phyloP scores from a whole-genome alignment of 2,329 filamentous ascomycete species.

The Aspergillus sp. region DNA sequence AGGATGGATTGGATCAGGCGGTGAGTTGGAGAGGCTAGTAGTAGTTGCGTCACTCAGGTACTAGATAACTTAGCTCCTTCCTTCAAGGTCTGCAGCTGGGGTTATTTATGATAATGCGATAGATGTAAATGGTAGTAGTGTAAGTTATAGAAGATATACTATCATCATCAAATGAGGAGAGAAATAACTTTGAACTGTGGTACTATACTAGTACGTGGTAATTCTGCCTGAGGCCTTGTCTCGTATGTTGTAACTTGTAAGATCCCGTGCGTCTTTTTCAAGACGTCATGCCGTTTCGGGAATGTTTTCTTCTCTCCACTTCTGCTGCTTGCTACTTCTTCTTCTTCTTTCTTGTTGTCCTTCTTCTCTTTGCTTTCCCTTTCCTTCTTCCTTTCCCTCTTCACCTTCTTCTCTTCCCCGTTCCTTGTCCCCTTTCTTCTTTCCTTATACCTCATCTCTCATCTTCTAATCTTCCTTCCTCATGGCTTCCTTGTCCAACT shows the following conservation, averaged over 20 bases:
- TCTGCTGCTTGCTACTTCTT: constrained; percentile 1
- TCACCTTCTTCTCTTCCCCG: not conserved
- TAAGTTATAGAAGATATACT: no score
- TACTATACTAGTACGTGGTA: no score
- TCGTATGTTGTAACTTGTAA: not conserved
- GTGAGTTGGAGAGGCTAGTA: no score
- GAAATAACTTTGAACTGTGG: no score
- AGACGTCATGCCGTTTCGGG: constrained; percentile 19
- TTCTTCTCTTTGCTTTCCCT: not conserved
- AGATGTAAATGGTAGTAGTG: no score
- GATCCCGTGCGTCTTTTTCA: not conserved
- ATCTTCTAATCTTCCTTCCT: constrained; percentile 5
- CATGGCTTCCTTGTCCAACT: constrained; percentile 41
- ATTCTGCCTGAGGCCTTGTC: no score
- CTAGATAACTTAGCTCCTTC: no score
- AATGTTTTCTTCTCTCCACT: constrained; percentile 9
- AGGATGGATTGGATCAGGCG: no score
- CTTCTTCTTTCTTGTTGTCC: not conserved
- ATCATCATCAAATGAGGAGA: no score
- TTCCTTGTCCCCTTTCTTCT: constrained; percentile 14
- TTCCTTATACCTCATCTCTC: not conserved
- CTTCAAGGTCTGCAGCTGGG: no score
- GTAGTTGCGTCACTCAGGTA: no score
- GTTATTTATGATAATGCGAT: no score
- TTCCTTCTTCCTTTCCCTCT: constrained; percentile 8